Percentiles rank a stretch among this genome's conserved stretches.
These are phyloP conservation scores for Sergeia podlipaevii DNA, from an alignment of 208 protist species.

Conservation along the genomic window DNA sequence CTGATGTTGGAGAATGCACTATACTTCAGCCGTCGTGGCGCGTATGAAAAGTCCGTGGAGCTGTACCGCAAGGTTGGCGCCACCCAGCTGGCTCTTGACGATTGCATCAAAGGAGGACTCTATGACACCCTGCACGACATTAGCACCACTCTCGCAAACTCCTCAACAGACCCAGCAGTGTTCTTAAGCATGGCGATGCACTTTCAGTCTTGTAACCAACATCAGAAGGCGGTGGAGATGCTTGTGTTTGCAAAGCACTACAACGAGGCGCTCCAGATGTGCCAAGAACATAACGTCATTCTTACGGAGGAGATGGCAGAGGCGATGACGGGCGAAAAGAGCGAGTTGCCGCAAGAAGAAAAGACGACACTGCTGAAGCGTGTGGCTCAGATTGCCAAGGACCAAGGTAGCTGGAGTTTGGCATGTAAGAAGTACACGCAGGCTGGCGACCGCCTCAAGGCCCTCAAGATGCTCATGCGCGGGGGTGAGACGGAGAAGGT, in stretches of 20 bases:
- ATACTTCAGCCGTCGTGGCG: conserved; percentile 82
- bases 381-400: conserved; percentile 83
- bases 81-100: conserved; percentile 86
- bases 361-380: conserved; percentile 46
- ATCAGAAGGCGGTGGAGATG: conserved; percentile 93
- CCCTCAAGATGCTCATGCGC: conserved; percentile 96
- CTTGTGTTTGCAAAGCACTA: conserved; percentile 88
- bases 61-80: conserved; percentile 94
- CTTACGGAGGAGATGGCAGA: conserved; percentile 93
- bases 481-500: conserved; percentile 96
- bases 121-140: conserved; percentile 93
- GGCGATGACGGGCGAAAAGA: conserved; percentile 77
- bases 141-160: conserved; percentile 81
- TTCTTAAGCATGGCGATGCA: conserved; percentile 91
- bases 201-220: conserved; percentile 83
- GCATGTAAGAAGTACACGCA: conserved; percentile 94
- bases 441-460: conserved; percentile 94
- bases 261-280: conserved; percentile 83
- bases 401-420: conserved; percentile 89
- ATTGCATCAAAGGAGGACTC: conserved; percentile 89
- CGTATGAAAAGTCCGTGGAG: conserved; percentile 90
- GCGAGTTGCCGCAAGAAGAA: conserved; percentile 37
- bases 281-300: conserved; percentile 68
- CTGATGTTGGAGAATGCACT: conserved; percentile 89
- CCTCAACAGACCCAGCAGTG: conserved; percentile 76